phyloP scores from a whole-genome alignment of 75 land plant genomes.

The Pinus tabuliformis region DNA sequence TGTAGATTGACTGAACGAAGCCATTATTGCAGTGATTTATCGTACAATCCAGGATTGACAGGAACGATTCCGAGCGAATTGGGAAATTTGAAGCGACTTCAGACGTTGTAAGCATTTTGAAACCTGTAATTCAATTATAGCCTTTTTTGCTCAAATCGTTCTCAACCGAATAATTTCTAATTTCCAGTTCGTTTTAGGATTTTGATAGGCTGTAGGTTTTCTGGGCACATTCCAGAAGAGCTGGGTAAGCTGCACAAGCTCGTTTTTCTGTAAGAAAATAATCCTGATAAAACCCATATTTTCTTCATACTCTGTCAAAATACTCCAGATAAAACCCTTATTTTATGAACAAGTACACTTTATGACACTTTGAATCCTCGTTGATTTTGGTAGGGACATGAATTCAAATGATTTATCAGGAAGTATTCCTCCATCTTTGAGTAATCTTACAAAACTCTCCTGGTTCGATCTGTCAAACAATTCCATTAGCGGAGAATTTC shows the following conservation, averaged over 20 bases:
- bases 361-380: not conserved
- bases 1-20: not conserved
- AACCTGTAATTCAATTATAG: too few relatives aligned
- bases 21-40: conserved; percentile 41
- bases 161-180: not conserved
- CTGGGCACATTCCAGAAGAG: conserved; percentile 46
- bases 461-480: conserved; percentile 69
- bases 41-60: conserved; percentile 44
- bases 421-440: conserved; percentile 54
- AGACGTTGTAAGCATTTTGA: conserved; percentile 35
- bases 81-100: conserved; percentile 33
- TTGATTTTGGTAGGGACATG: conserved; percentile 39
- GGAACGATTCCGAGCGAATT: conserved; percentile 39
- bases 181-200: conserved; percentile 22
- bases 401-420: conserved; percentile 69
- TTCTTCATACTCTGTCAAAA: too few relatives aligned
- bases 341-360: not conserved
- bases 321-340: not conserved
- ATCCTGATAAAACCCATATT: too few relatives aligned
- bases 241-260: conserved; percentile 43
- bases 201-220: conserved; percentile 52
- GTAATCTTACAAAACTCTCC: conserved; percentile 53
- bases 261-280: conserved; percentile 49
- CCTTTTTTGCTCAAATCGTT: not conserved
- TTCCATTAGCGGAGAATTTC: conserved; percentile 51